Base-by-base conservation (phyloP, 495 filamentous ascomycete species). In the Aspergillus bridgeri region DNA sequence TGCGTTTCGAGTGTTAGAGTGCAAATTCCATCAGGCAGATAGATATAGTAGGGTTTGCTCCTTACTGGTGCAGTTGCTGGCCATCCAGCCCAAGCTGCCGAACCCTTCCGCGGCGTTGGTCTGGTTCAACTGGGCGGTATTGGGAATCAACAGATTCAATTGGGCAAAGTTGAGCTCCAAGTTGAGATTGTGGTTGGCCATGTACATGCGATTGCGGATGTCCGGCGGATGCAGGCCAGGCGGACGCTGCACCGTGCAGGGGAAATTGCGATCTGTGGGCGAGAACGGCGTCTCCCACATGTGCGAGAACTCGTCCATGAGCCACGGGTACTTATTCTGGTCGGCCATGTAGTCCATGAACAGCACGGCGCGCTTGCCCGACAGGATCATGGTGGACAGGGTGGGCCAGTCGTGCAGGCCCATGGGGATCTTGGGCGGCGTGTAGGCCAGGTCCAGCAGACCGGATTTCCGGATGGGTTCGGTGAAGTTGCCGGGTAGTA, bases 101-200 rank as follows among this genome's bases (percentile, higher is more conserved):
- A 63, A 70, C 8, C 87, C 82, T 5, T 75, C 77, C 18, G 73
- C 73, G 0, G 76, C 85, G 68, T 96, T 96, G 7, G 90, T 96
- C 42, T 75, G 63, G 48, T 86, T 84, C 15, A 93, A 66, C 24
- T 77, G 60, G 6, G 83, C 80, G 0, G 80, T 84, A 62, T 92
- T 89, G 3, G 92, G 53, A n/a, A 56, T 56, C 22, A 56, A 23
- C 8, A 56, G 44, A 6, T 56, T 48, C n/a, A 56, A n/a, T 8
- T 25, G 27, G 48, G 48, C 48, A 23, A 50, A 21, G 22, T 50
- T 24, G 4, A 50, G 92, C 55, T 96, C 86, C n/a, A 94, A 69
- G 67, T 96, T 95, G 22, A 96, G 74, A 67, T 96, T 96, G 69
- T 98, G 93, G 62, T 98, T 98, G 57, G 90, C 89, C 74, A 96